Conservation (phyloP, 768 basidiomycete genomes). For the Suillus plorans region DNA sequence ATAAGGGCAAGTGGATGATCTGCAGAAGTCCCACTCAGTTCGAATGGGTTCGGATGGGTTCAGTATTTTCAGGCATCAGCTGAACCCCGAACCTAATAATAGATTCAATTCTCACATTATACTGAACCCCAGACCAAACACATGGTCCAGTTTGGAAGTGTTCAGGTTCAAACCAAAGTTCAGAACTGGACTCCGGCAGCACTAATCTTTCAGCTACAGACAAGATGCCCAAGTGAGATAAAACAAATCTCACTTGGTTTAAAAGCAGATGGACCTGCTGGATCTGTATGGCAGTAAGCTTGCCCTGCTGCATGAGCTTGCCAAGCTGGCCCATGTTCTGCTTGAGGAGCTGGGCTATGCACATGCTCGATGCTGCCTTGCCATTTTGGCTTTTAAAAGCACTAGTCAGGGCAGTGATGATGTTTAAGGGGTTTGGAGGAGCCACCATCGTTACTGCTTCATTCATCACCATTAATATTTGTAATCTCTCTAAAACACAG, state of each 20-base stretch:
- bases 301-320: constrained; percentile 73
- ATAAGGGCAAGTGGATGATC: too few species aligned
- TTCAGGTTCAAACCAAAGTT: too few species aligned
- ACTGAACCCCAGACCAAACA: too few species aligned
- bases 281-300: constrained; percentile 70
- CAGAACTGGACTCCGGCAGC: too few species aligned
- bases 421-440: constrained; percentile 37
- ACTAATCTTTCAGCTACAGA: not conserved
- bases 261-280: constrained; percentile 51
- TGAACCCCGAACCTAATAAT: too few species aligned
- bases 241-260: constrained; percentile 5
- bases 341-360: constrained; percentile 61
- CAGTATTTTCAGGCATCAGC: too few species aligned
- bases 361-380: constrained; percentile 57
- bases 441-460: constrained; percentile 22
- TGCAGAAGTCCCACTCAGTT: too few species aligned
- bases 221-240: not conserved
- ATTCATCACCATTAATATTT: constrained; percentile 26
- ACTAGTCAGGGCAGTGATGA: constrained; percentile 62
- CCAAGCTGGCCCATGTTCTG: constrained; percentile 65
- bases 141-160: too few species aligned
- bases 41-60: too few species aligned
- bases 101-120: too few species aligned
- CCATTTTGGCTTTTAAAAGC: constrained; percentile 67
- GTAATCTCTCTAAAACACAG: not conserved